phyloP scores from a whole-genome alignment of 768 basidiomycete genomes.

The Chalciporus piperatus region DNA sequence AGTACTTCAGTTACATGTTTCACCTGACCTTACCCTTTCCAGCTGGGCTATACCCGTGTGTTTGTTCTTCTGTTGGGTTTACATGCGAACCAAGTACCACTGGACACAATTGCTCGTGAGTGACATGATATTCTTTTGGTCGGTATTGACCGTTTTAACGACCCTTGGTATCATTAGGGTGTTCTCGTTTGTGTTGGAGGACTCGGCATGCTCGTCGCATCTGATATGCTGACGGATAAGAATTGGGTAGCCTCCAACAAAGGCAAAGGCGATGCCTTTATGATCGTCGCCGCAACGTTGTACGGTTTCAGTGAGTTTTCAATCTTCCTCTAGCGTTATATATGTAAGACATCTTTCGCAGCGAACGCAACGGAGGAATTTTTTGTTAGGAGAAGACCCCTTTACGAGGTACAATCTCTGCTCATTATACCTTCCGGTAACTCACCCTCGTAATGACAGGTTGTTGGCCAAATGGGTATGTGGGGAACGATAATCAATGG shows the following conservation, averaged over 20 bases:
- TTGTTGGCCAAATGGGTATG: constrained; percentile 84
- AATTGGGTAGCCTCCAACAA: constrained; percentile 61
- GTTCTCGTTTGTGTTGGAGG: constrained; percentile 71
- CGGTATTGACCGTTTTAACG: background rate
- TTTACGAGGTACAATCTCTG: constrained; percentile 60
- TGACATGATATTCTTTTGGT: background rate
- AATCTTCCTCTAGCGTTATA: background rate
- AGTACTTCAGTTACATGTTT: constrained; percentile 19
- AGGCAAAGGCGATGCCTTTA: constrained; percentile 81
- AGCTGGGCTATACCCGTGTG: constrained; percentile 91
- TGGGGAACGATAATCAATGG: constrained; percentile 81
- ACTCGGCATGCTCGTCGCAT: constrained; percentile 74
- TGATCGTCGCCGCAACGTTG: constrained; percentile 81
- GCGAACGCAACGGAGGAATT: constrained; percentile 90
- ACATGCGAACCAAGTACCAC: constrained; percentile 75
- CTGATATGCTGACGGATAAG: constrained; percentile 77
- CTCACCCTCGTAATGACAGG: constrained; percentile 33
- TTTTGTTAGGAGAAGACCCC: constrained; percentile 72
- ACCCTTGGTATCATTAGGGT: constrained; percentile 44
- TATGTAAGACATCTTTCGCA: constrained; percentile 26
- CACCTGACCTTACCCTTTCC: constrained; percentile 1
- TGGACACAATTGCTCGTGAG: constrained; percentile 80
- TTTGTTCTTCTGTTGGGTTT: constrained; percentile 78
- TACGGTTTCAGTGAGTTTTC: constrained; percentile 76
- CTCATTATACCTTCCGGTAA: background rate